Conservation (phyloP, 306 rosid genomes). For the Begonia masoniana region DNA sequence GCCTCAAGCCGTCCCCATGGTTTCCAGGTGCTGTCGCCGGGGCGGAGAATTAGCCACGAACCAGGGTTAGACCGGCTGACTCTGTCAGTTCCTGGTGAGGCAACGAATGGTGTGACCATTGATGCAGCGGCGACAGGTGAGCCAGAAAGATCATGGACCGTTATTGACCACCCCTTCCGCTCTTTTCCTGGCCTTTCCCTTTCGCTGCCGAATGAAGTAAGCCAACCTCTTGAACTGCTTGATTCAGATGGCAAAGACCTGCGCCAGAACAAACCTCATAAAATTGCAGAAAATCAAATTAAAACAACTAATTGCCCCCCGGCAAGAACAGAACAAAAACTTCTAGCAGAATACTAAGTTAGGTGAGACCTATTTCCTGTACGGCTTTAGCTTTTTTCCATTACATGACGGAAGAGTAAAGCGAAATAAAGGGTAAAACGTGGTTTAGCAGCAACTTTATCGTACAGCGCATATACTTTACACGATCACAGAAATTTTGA, state of each 20-base stretch:
- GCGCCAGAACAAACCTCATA: background rate
- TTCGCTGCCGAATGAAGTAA: constrained; percentile 50
- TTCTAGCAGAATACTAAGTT: background rate
- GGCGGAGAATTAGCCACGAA: constrained; percentile 52
- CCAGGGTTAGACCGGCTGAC: constrained; percentile 56
- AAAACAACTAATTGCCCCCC: background rate
- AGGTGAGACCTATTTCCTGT: background rate
- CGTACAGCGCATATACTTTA: constrained; percentile 1
- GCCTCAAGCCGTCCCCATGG: constrained; percentile 56
- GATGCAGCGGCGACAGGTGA: constrained; percentile 54
- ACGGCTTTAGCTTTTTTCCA: background rate
- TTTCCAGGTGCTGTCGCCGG: constrained; percentile 50
- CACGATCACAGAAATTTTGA: background rate
- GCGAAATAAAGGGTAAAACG: background rate
- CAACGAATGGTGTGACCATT: constrained; percentile 52
- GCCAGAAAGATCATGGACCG: constrained; percentile 55
- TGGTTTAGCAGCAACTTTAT: background rate
- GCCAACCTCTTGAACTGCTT: constrained; percentile 31
- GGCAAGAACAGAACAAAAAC: background rate
- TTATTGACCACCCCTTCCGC: constrained; percentile 53
- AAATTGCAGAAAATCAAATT: background rate
- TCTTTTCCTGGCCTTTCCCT: constrained; percentile 49
- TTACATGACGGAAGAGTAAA: constrained; percentile 9
- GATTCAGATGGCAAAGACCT: constrained; percentile 36
- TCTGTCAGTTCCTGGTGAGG: constrained; percentile 55